Evolutionary conservation across 2,329 filamentous ascomycete species (phyloP).

Genomic region (Myotisia sp.): DNA sequence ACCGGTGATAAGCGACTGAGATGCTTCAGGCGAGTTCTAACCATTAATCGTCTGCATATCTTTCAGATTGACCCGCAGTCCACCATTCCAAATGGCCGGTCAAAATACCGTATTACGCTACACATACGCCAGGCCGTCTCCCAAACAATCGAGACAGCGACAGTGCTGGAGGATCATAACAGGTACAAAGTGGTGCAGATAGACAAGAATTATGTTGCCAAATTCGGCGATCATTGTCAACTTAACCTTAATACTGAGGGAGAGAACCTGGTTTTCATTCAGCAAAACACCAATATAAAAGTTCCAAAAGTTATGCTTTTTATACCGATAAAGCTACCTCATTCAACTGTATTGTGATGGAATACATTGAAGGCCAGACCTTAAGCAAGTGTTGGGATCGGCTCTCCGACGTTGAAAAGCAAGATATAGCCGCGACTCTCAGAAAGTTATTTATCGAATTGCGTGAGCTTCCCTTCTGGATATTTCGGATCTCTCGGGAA

Average conservation of each 20-base stretch:
- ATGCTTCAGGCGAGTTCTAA: no score
- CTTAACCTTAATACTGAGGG: slow-evolving; percentile 20
- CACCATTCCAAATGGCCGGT: no score
- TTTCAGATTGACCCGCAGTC: no score
- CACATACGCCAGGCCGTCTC: slow-evolving; percentile 13
- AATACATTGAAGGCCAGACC: slow-evolving; percentile 17
- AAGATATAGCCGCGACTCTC: slow-evolving; percentile 13
- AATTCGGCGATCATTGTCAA: slow-evolving; percentile 14
- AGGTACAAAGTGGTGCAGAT: slow-evolving; percentile 15
- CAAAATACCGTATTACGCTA: slow-evolving; percentile 13
- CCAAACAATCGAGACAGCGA: slow-evolving; percentile 15
- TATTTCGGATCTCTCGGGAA: slow-evolving; percentile 18
- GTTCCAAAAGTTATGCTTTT: slow-evolving; percentile 23
- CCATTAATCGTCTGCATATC: no score
- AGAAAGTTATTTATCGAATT: slow-evolving; percentile 14
- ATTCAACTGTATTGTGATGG: slow-evolving; percentile 21
- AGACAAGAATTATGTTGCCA: slow-evolving; percentile 15
- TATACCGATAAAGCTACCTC: slow-evolving; percentile 13
- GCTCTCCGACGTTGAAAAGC: slow-evolving; percentile 15
- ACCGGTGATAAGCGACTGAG: no score
- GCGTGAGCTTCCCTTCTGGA: slow-evolving; percentile 15
- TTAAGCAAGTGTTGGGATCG: slow-evolving; percentile 14
- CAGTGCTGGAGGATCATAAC: slow-evolving; percentile 10
- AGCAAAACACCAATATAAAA: slow-evolving; percentile 14
- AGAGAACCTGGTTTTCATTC: slow-evolving; percentile 22